Evolutionary conservation across 805 yeast species (phyloP).

Genomic region (Candida dajiaensis): DNA sequence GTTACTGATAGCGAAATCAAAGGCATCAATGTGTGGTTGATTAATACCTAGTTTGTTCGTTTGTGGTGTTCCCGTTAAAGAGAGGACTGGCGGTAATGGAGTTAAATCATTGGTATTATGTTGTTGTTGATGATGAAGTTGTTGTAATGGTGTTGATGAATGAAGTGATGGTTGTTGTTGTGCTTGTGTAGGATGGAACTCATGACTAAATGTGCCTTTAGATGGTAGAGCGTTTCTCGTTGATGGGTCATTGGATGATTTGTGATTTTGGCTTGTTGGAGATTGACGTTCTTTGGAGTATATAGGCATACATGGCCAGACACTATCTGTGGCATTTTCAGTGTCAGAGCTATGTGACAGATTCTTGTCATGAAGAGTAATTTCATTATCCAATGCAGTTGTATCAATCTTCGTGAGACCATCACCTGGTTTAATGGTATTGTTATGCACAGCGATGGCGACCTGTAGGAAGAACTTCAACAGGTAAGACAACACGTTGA

Average conservation of each 20-base stretch:
- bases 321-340: background rate
- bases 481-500: conserved; percentile 7
- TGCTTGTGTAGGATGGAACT: background rate
- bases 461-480: conserved; percentile 18
- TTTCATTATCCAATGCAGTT: conserved; percentile 7
- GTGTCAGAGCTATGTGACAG: background rate
- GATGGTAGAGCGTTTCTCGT: background rate
- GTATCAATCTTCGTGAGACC: conserved; percentile 2
- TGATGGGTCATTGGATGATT: background rate
- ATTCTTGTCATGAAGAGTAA: background rate
- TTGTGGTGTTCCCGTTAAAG: background rate
- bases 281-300: background rate
- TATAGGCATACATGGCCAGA: background rate
- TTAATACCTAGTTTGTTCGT: background rate
- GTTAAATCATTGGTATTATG: background rate
- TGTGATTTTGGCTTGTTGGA: background rate
- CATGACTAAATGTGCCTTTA: background rate
- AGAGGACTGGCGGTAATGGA: background rate
- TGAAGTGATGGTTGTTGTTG: no score
- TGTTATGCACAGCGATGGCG: conserved; percentile 17
- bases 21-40: background rate
- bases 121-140: no score
- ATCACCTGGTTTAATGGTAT: conserved; percentile 1
- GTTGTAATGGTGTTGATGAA: no score
- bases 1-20: background rate